Conservation (phyloP, 2,329 filamentous ascomycete genomes). For the Aspergillus sp. region DNA sequence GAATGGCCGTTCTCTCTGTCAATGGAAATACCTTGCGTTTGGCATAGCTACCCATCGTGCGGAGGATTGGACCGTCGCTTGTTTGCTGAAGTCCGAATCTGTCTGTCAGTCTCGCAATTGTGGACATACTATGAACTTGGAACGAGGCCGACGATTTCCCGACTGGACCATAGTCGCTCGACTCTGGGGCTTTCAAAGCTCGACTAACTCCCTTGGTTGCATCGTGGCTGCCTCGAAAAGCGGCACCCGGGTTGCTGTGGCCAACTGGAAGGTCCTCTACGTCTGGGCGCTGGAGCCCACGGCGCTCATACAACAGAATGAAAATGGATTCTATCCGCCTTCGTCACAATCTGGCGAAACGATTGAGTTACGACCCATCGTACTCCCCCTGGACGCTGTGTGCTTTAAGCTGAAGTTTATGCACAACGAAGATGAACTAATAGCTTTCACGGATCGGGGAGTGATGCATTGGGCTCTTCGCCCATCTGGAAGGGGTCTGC, state of each 20-base stretch:
- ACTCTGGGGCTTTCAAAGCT: conserved; percentile 34
- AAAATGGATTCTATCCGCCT: conserved; percentile 32
- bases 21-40: conserved; percentile 42
- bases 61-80: conserved; percentile 37
- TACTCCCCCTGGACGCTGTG: conserved; percentile 37
- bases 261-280: conserved; percentile 43
- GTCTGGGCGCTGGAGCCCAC: conserved; percentile 42
- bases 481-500: conserved; percentile 26
- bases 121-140: conserved; percentile 36
- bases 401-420: conserved; percentile 39
- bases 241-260: conserved; percentile 42
- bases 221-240: conserved; percentile 34
- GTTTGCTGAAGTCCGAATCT: conserved; percentile 37
- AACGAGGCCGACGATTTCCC: conserved; percentile 40
- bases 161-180: conserved; percentile 38
- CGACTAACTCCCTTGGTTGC: conserved; percentile 39
- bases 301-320: conserved; percentile 34
- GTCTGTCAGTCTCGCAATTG: conserved; percentile 28
- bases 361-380: conserved; percentile 33
- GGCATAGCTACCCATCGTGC: conserved; percentile 37
- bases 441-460: conserved; percentile 44
- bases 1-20: conserved; percentile 24
- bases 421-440: conserved; percentile 36
- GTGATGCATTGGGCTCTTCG: conserved; percentile 39
- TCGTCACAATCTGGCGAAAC: conserved; percentile 23